A percentile compares a stretch with the other conserved stretches of the same genome.
phyloP scores from a whole-genome alignment of 331 rosid genomes.

The Quercus tomentella region DNA sequence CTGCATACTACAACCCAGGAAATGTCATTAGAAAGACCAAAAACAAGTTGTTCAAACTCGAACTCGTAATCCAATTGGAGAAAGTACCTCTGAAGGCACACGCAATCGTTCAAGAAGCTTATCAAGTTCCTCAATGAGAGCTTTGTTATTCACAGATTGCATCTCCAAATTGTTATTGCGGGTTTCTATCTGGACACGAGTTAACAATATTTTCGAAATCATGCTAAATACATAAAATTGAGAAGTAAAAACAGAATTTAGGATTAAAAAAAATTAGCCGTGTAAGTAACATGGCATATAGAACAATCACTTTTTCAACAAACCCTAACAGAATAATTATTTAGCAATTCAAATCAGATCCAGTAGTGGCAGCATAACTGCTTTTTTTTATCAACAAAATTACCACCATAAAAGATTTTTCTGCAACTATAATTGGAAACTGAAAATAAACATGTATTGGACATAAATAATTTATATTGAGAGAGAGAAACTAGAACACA shows the following conservation, averaged over 20 bases:
- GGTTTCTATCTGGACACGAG: slow-evolving; percentile 69
- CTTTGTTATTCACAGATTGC: slow-evolving; percentile 79
- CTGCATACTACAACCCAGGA: slow-evolving; percentile 59
- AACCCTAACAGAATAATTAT: background rate
- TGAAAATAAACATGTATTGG: background rate
- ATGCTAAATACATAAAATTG: background rate
- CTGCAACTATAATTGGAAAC: background rate
- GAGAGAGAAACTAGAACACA: background rate
- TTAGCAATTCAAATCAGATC: background rate
- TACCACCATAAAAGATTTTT: background rate
- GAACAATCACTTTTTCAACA: background rate
- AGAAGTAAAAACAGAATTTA: background rate
- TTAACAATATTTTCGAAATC: background rate
- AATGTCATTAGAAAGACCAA: slow-evolving; percentile 31
- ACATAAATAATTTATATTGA: background rate
- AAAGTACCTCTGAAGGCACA: slow-evolving; percentile 81
- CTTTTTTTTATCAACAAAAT: background rate
- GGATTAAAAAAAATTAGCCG: background rate
- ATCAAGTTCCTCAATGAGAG: slow-evolving; percentile 83
- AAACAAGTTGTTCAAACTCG: slow-evolving; percentile 16
- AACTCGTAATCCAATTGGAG: slow-evolving; percentile 2
- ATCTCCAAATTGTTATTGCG: slow-evolving; percentile 93
- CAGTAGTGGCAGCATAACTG: background rate
- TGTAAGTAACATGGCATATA: background rate
- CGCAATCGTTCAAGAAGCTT: slow-evolving; percentile 74